Conservation (phyloP, 2,329 filamentous ascomycete species). For the Alternaria ventricosa region DNA sequence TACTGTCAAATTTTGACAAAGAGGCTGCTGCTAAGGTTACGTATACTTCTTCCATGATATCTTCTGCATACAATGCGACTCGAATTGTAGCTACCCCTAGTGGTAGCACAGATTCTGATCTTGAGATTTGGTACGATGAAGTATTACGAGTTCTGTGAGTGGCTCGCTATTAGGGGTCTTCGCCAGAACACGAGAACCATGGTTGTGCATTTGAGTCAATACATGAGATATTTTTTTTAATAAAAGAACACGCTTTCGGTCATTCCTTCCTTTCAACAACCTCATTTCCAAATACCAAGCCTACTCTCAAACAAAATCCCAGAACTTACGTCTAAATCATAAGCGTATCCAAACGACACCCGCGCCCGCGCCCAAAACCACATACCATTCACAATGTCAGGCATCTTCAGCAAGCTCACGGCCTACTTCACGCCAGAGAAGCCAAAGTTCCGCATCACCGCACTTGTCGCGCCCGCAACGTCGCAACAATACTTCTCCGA, state of each 20-base stretch:
- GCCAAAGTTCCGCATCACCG: background rate
- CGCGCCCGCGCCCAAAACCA: background rate
- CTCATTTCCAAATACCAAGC: background rate
- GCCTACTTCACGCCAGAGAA: background rate
- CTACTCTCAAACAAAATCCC: background rate
- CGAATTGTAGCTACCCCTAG: too few species aligned
- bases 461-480: background rate
- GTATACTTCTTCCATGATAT: too few species aligned
- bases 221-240: background rate
- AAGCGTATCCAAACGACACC: background rate
- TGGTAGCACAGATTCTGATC: background rate
- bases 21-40: too few species aligned
- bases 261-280: rapidly evolving
- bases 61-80: too few species aligned
- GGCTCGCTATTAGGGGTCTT: background rate
- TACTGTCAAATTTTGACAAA: too few species aligned
- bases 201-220: background rate
- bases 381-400: background rate
- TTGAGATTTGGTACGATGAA: background rate
- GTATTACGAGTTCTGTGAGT: background rate
- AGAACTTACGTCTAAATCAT: background rate
- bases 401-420: background rate
- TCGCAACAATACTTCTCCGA: background rate
- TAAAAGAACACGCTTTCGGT: background rate
- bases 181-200: background rate